A percentile compares a stretch with the other conserved stretches of the same genome.
Evolutionary conservation across 768 basidiomycete species (phyloP).

Genomic region (Panus rudis): DNA sequence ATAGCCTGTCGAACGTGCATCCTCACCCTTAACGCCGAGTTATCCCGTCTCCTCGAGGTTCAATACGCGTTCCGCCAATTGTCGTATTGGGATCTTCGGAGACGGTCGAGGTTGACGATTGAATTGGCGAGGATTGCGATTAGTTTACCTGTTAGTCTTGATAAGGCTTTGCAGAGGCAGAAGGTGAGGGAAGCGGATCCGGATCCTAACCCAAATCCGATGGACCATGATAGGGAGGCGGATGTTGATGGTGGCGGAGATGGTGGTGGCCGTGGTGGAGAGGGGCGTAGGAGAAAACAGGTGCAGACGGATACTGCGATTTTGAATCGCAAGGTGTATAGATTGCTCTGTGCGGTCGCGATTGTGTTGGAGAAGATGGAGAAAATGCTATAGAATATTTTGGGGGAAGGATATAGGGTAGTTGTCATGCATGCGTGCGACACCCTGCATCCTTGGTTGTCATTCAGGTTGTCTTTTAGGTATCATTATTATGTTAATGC

Average conservation of each 20-base stretch:
- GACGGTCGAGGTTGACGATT: slow-evolving; percentile 69
- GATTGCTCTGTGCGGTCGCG: slow-evolving; percentile 57
- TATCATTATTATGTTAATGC: too few species aligned
- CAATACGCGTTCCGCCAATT: slow-evolving; percentile 71
- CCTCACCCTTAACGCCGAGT: slow-evolving; percentile 62
- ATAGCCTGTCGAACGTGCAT: slow-evolving; percentile 73
- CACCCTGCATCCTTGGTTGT: too few species aligned
- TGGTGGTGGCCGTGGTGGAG: slow-evolving; percentile 17
- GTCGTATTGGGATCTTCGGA: slow-evolving; percentile 70
- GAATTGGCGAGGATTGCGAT: slow-evolving; percentile 74
- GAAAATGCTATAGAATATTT: slow-evolving; percentile 36
- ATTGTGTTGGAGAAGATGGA: slow-evolving; percentile 63
- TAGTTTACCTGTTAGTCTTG: slow-evolving; percentile 65
- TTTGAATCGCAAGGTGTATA: slow-evolving; percentile 50
- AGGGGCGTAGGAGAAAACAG: slow-evolving; percentile 18
- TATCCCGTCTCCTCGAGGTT: slow-evolving; percentile 74
- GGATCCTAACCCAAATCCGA: slow-evolving; percentile 17
- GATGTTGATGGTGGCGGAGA: slow-evolving; percentile 16
- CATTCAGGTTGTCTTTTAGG: too few species aligned
- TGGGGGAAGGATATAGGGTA: too few species aligned
- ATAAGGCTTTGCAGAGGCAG: slow-evolving; percentile 55
- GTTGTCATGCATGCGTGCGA: too few species aligned
- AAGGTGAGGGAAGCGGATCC: slow-evolving; percentile 9
- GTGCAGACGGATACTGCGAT: slow-evolving; percentile 21
- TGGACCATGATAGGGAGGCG: slow-evolving; percentile 7